A percentile compares a stretch with the other conserved stretches of the same genome.
Evolutionary conservation across 2,329 filamentous ascomycete genomes (phyloP).

Genomic region (Colletotrichum sp.): DNA sequence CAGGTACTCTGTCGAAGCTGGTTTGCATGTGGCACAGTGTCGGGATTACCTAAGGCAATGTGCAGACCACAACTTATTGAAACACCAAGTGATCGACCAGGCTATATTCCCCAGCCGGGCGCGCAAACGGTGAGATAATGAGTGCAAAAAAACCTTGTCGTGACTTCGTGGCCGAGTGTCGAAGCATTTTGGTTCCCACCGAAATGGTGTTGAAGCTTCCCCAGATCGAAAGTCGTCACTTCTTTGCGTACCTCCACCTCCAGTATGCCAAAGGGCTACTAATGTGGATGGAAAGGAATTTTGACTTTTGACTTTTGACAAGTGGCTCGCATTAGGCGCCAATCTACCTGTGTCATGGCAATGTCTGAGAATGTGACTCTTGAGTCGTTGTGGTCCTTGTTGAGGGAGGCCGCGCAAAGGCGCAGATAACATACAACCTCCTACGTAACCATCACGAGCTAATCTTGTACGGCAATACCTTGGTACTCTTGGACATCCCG

Average conservation of each 20-base stretch:
- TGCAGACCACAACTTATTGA: neutral
- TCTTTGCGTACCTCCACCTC: neutral
- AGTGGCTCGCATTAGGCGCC: neutral
- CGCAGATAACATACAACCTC: neutral
- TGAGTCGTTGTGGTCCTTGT: neutral
- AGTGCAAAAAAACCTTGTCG: neutral
- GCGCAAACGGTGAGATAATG: neutral
- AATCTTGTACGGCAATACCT: neutral
- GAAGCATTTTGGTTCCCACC: neutral
- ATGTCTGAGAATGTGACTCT: neutral
- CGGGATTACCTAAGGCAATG: neutral
- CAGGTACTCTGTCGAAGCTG: neutral
- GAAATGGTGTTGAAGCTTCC: neutral
- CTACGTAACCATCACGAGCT: neutral
- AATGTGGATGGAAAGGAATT: neutral
- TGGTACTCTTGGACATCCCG: neutral
- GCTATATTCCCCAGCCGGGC: neutral
- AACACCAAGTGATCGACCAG: neutral
- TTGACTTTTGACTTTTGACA: neutral
- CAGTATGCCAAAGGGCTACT: neutral
- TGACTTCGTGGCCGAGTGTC: neutral
- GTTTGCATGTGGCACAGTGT: neutral
- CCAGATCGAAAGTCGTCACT: neutral
- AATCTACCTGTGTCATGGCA: neutral
- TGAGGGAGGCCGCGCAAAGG: neutral